Base-by-base conservation (phyloP, 257 asterid genomes). In the Scutellaria baicalensis region DNA sequence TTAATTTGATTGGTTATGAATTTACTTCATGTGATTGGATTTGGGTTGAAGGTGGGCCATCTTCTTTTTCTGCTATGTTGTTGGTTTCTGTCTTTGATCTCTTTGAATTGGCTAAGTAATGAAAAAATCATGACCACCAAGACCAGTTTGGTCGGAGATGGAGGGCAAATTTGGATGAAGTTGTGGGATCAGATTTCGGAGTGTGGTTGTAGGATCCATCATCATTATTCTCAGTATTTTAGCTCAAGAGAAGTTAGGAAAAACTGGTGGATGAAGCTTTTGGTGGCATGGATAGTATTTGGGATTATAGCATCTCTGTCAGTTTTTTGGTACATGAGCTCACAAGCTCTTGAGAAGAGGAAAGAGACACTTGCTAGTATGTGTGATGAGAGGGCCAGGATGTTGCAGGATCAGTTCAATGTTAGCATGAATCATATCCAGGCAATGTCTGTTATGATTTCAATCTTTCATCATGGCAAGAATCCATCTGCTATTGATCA, bases 321-420 rank as follows among this genome's bases (percentile, higher is more conserved):
- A 21, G 73, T 77, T 4, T 89, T 84, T 8, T 82, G 86, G 89
- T 81, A 67, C 61, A 80, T 89, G 85, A 82, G 79, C 50, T 84
- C 92, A 10, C 83, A 68, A 39, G 85, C 92, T 39, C 35, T 61
- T 64, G 96, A 88, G 71, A 91, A 82, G 87, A 88, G 97, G 84
- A 94, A 89, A 68, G 97, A 89, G 57, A 85, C 92, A 3, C 91
- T 94, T 16, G 81, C 92, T 23, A 89, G 97, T 50, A 94, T 89
- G 97, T 91, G 97, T 49, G 99, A 94, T 62, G 99, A 91, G 82
- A 84, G 99, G 82, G 96, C 97, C 35, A 81, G 98, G 80, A 91
- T 94, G 98, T 70, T 94, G 72, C 99, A 91, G 68, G 99, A 94
- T 86, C 99, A 94, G 83, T 91, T 91, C 54, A 93, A 90, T 80